Evolutionary conservation across 2,329 filamentous ascomycete genomes (phyloP), one percentile per base, ranked within the genome.

Genomic region (Elsinoe arachidis): DNA sequence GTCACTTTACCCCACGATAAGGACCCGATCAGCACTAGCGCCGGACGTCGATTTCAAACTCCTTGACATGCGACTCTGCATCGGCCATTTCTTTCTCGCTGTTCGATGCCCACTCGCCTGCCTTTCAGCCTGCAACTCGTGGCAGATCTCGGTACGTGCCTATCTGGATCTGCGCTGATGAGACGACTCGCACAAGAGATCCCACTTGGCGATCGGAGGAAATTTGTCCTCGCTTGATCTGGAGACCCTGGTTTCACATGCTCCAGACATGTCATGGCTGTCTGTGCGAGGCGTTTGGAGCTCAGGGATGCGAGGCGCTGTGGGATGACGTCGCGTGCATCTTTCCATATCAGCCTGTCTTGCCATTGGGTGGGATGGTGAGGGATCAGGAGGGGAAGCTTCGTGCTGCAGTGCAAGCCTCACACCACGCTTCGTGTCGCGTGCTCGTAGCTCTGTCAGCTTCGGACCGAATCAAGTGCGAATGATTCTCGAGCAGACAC

Each of bases 81-180:
- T 53, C 49, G 49, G 30, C 7, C 21, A 19, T 53, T 30, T 30
- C 19, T 26, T 4, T 14, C 30, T 34, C 7, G 26, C 26, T 35
- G 11, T 5, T 51, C 46, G 46, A 51, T 51, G 46, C 46, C 14
- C 41, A 26, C 21, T 19, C 17, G 19, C 15, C 21, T 46, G 41
- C n/a, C 12, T 51, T 15, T 53, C 34, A 19, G 7, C 34, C 21
- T 35, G 46, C 49, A 38, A 53, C 34, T 53, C 49, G 49, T 37
- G 34, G 49, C 49, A 53, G 49, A 53, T 53, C 49, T 53, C 49
- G 49, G 49, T 37, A 53, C 49, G 49, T 53, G 49, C 49, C 49
- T 53, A 53, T 53, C 49, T 53, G 35, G 49, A 53, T 53, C 49
- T 53, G 34, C 49, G 26, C 4, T 9, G 26, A 30, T 30, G 26